Evolutionary conservation across 345 rosid species (phyloP).

Genomic region (Populus nigra): DNA sequence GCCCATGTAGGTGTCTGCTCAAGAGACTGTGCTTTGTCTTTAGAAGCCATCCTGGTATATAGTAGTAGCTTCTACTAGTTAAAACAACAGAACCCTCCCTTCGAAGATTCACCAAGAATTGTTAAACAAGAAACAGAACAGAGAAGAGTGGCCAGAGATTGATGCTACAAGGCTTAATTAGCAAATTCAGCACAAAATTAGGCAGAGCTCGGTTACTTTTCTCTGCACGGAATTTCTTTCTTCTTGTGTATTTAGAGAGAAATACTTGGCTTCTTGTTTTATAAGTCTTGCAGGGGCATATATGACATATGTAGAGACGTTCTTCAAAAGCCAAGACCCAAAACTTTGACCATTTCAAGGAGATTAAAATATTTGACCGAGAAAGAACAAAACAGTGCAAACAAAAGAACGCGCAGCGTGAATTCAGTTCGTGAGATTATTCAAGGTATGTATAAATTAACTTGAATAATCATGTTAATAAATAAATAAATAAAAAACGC

Average conservation of each 20-base stretch:
- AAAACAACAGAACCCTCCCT: not conserved
- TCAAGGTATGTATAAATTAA: too few species aligned
- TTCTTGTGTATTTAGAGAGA: not conserved
- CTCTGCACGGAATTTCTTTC: not conserved
- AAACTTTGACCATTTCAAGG: constrained; percentile 12
- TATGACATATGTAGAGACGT: not conserved
- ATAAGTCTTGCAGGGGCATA: not conserved
- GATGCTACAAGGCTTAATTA: not conserved
- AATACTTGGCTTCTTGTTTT: not conserved
- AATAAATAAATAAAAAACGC: not conserved
- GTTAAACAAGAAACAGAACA: not conserved
- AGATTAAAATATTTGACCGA: not conserved
- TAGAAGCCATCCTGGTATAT: not conserved
- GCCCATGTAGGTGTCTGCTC: constrained; percentile 92
- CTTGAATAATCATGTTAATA: too few species aligned
- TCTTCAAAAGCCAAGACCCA: not conserved
- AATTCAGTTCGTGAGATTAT: too few species aligned
- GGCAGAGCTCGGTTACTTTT: not conserved
- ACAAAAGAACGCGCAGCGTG: not conserved
- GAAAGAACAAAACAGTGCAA: not conserved
- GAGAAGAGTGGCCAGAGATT: not conserved
- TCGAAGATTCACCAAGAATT: not conserved
- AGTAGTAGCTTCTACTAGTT: not conserved
- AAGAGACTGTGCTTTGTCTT: constrained; percentile 37
- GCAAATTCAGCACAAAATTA: not conserved